These are phyloP conservation scores for Pachysandra terminalis DNA, from an alignment of 164 flowering plant species.

Conservation along the genomic window DNA sequence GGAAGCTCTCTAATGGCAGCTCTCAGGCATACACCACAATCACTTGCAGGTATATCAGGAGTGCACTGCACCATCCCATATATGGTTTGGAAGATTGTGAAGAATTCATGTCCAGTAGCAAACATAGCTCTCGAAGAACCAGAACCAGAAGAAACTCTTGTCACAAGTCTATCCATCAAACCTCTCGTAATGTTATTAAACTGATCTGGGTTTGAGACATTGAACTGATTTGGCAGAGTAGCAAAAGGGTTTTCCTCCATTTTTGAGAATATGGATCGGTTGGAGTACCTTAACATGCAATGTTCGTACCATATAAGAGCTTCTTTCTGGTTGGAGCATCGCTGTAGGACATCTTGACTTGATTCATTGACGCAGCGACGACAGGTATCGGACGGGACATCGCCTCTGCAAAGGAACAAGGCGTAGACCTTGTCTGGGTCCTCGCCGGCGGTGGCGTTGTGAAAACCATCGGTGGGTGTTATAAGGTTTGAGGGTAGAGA, in stretches of 20 bases:
- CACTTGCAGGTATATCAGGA: not conserved
- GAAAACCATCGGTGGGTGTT: no score
- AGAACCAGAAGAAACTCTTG: no score
- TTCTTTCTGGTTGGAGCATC: not conserved
- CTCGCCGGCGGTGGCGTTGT: no score
- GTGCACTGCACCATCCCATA: constrained; percentile 12
- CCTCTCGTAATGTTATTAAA: not conserved
- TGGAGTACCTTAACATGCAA: constrained; percentile 1
- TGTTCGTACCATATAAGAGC: not conserved
- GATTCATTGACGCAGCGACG: no score
- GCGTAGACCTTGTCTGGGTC: no score
- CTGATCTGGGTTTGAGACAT: not conserved
- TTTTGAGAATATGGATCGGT: not conserved
- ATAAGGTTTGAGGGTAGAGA: no score
- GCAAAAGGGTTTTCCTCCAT: not conserved
- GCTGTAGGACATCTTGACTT: not conserved
- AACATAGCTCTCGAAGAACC: not conserved
- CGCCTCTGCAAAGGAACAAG: no score
- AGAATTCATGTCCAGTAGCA: not conserved
- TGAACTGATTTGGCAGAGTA: not conserved
- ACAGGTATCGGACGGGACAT: no score
- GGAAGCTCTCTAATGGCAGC: not conserved
- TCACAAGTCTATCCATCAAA: not conserved
- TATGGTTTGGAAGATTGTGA: not conserved
- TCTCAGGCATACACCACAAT: not conserved